phyloP scores from a whole-genome alignment of 2,329 filamentous ascomycete species.

The Stagonosporopsis cucurbitacearum region DNA sequence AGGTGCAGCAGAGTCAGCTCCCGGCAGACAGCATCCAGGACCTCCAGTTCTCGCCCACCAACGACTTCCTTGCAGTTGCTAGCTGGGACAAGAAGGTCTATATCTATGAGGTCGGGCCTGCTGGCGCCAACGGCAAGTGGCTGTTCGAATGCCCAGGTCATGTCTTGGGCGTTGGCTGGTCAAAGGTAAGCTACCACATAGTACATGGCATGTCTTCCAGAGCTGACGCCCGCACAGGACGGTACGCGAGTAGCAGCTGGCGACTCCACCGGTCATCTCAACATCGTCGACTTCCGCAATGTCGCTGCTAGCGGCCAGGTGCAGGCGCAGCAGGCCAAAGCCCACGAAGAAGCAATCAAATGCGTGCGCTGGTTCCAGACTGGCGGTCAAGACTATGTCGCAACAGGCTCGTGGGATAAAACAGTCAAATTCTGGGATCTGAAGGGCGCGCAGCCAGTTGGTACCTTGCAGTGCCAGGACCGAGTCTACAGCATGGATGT shows the following conservation, averaged over 20 bases:
- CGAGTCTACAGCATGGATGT: constrained; percentile 92
- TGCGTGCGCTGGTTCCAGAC: constrained; percentile 69
- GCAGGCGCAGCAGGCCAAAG: constrained; percentile 64
- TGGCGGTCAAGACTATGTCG: constrained; percentile 77
- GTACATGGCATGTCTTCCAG: background rate
- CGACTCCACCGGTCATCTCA: constrained; percentile 89
- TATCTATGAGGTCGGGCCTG: constrained; percentile 90
- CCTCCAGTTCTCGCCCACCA: constrained; percentile 77
- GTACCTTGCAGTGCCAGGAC: constrained; percentile 72
- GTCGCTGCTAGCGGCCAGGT: constrained; percentile 45
- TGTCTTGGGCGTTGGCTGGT: constrained; percentile 85
- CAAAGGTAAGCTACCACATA: constrained; percentile 68
- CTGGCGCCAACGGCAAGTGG: constrained; percentile 83
- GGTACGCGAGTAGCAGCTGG: constrained; percentile 86
- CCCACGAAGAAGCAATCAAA: constrained; percentile 81
- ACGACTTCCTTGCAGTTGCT: constrained; percentile 84
- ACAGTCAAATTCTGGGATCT: constrained; percentile 90
- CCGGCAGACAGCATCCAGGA: constrained; percentile 91
- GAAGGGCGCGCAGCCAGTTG: constrained; percentile 67
- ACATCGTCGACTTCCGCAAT: constrained; percentile 78
- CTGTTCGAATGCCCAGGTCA: constrained; percentile 82
- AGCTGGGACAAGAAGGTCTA: constrained; percentile 99
- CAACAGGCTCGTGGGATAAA: constrained; percentile 93
- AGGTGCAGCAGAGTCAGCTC: constrained; percentile 67
- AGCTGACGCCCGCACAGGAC: constrained; percentile 65